Conservation (phyloP, 228 moss, liverwort and hornwort genomes). For the Sphagnum fallax region DNA sequence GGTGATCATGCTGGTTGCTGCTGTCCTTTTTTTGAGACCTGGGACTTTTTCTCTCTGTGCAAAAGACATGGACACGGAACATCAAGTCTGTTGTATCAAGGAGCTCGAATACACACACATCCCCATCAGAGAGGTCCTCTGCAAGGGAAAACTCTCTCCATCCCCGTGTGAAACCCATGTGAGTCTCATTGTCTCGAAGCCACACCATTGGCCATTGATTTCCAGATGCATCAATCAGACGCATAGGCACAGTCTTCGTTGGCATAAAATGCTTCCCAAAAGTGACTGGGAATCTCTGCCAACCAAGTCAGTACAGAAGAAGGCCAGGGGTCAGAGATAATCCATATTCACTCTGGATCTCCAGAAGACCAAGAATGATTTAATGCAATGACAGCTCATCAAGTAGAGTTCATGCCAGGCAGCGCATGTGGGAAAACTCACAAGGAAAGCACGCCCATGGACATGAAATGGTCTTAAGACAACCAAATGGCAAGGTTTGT, state of each 20-base stretch:
- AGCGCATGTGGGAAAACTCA: constrained; percentile 2
- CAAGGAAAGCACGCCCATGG: constrained; percentile 48
- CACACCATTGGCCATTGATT: constrained; percentile 42
- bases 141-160: constrained; percentile 41
- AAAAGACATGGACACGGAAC: constrained; percentile 28
- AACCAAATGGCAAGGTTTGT: constrained; percentile 38
- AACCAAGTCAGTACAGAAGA: too few relatives aligned
- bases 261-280: constrained; percentile 51
- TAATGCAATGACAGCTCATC: too few relatives aligned
- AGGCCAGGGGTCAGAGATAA: too few relatives aligned
- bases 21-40: too few relatives aligned
- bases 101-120: constrained; percentile 41
- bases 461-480: constrained; percentile 39
- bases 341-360: too few relatives aligned
- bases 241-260: constrained; percentile 34
- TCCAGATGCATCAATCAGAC: constrained; percentile 28
- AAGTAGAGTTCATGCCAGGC: too few relatives aligned
- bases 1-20: too few relatives aligned
- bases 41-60: constrained; percentile 17
- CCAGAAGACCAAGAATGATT: too few relatives aligned
- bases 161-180: constrained; percentile 44
- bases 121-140: constrained; percentile 31
- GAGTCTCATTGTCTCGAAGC: constrained; percentile 46
- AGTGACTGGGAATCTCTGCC: constrained; percentile 42
- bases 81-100: constrained; percentile 27